Base-by-base conservation (phyloP, 345 rosid genomes). In the Salix dunnii region DNA sequence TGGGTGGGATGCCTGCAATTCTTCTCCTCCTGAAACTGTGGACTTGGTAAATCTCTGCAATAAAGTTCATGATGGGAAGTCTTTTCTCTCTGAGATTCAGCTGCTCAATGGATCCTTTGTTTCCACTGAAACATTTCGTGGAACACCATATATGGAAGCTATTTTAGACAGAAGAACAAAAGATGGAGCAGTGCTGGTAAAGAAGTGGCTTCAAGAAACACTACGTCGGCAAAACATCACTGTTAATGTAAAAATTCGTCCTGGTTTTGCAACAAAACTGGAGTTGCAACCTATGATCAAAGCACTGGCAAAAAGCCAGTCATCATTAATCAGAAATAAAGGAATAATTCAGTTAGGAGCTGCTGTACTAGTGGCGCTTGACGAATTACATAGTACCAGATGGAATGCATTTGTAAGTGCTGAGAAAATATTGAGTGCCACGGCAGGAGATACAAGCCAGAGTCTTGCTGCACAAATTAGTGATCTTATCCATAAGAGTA, bases 131-230 rank as follows among this genome's bases (percentile, higher is more conserved):
- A 84, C 80, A 74, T 90, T 93, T 79, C 87, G 88, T 67, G 97
- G 97, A 75, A 91, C 93, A 36, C 97, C 99, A 48, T 93, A 82
- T 82, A 72, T 93, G 75, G 98, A 95, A 85, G 96, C 97, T 68
- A 76, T 95, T 82, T 84, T 91, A 70, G 99, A 95, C 69, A 90
- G 98, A 79, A 87, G 85, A 85, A 86, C 91, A 43, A 95, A 90
- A 81, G 99, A 95, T 72, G 99, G 98, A 70, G 85, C 91, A 46
- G 75, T 91, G 51, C 84, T 95, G 80, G 91, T 93, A 49, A 95
- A 90, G 87, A 95, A 90, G 82, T 95, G 98, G 99, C 98, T 93
- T 80, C 98, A 89, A 79, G 97, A 95, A 84, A 77, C 89, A 63
- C 79, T 95, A 38, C 96, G 90, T 73, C 87, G 84, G 4, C 94